These are phyloP conservation scores for Scheffersomyces spartinae DNA, from an alignment of 805 yeast genomes.

Conservation along the genomic window DNA sequence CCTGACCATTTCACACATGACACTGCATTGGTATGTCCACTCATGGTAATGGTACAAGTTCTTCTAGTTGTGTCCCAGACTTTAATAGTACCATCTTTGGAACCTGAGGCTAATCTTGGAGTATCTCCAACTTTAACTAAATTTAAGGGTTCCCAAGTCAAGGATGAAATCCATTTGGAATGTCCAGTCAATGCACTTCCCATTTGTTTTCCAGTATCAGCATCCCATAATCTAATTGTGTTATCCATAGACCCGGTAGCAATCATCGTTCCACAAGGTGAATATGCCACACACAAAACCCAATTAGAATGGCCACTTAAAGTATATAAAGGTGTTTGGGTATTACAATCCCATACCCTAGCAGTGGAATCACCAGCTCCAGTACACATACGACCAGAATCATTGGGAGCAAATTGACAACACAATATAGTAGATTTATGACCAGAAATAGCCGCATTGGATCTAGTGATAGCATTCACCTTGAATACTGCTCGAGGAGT, in stretches of 20 bases:
- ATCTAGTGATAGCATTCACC: constrained; percentile 82
- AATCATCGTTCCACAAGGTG: constrained; percentile 80
- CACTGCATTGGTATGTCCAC: constrained; percentile 83
- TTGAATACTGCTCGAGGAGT: constrained; percentile 94
- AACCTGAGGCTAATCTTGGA: constrained; percentile 72
- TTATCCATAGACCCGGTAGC: constrained; percentile 97
- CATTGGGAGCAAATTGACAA: constrained; percentile 86
- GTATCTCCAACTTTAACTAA: constrained; percentile 50
- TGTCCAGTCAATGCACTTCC: constrained; percentile 78
- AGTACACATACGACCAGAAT: constrained; percentile 75
- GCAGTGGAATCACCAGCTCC: constrained; percentile 98
- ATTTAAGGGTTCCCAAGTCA: constrained; percentile 93
- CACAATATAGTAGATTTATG: constrained; percentile 91
- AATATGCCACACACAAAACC: constrained; percentile 87
- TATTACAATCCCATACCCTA: constrained; percentile 91
- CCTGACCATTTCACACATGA: constrained; percentile 99
- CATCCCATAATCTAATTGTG: constrained; percentile 82
- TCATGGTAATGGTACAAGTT: constrained; percentile 54
- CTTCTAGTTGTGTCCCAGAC: constrained; percentile 81
- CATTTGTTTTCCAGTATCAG: constrained; percentile 55
- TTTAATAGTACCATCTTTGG: constrained; percentile 83
- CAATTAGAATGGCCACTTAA: constrained; percentile 81
- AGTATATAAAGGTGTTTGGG: constrained; percentile 81
- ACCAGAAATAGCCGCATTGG: constrained; percentile 88
- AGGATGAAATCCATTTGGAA: constrained; percentile 76